Percentiles rank a stretch among this genome's conserved stretches.
Evolutionary conservation across 1,284 basidiomycete species (phyloP).

Genomic region (Cryptococcus sp.): DNA sequence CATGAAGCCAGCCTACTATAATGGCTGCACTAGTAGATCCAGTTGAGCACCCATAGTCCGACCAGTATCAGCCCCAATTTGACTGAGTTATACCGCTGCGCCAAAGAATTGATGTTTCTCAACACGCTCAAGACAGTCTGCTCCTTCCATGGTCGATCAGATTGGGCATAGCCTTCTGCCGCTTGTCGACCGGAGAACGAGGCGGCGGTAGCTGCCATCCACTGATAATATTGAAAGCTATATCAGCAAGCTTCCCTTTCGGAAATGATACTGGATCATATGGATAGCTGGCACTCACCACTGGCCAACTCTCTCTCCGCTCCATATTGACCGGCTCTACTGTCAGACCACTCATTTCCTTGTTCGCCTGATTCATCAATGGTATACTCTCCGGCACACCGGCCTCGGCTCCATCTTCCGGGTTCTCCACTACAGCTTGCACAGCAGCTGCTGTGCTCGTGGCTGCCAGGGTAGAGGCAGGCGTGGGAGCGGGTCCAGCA

Average conservation of each 20-base stretch:
- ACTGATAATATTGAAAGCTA: constrained; percentile 13
- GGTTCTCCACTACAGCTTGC: constrained; percentile 29
- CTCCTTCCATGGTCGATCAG: constrained; percentile 30
- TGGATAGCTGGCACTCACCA: too few species aligned
- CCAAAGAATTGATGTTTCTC: constrained; percentile 33
- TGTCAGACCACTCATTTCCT: constrained; percentile 15
- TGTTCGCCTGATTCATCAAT: constrained; percentile 41
- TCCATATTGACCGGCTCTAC: constrained; percentile 12
- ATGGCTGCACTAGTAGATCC: constrained; percentile 43
- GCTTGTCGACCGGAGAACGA: constrained; percentile 20
- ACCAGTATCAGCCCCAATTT: constrained; percentile 49
- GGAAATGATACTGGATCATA: too few species aligned
- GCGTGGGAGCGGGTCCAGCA: background rate
- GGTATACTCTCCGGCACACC: constrained; percentile 50
- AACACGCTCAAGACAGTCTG: constrained; percentile 32
- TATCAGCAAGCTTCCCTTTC: background rate
- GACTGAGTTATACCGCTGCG: constrained; percentile 40
- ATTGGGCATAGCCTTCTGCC: constrained; percentile 27
- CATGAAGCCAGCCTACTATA: too few species aligned
- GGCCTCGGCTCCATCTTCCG: constrained; percentile 32
- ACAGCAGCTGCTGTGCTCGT: constrained; percentile 6
- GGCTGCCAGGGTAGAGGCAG: background rate
- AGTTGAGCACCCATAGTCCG: constrained; percentile 50
- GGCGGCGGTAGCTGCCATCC: constrained; percentile 33
- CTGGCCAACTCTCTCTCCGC: constrained; percentile 28